Base-by-base conservation (phyloP, 108 stramenopile genomes). In the Skeletonema grethae region DNA sequence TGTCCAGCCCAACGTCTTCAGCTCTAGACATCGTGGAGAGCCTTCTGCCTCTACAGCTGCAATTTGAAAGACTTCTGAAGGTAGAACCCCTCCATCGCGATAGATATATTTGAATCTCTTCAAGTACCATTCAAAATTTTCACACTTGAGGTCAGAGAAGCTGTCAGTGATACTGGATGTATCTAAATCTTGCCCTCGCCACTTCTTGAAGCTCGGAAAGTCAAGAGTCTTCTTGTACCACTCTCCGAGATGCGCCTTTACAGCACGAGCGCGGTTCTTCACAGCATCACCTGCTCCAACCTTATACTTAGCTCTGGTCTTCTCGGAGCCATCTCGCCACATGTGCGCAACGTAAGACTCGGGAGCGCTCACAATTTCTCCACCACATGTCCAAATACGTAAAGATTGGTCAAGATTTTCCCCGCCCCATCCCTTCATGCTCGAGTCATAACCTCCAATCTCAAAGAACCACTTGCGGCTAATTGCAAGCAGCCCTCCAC, bases 381-480 rank as follows among this genome's bases (percentile, higher is more conserved):
- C 77, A 61, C 77, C 77, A 46, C 77, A 78, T 5, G 69, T 78
- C 77, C 77, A 78, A 48, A 78, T 78, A 39, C 77, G 77, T n/a
- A 78, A 15, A 6, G 70, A 71, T 70, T 78, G 77, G 20, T 78
- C 77, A 18, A 78, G 77, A 60, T 78, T 78, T 32, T 78, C 77
- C 12, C 77, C 77, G 2, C 77, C 77, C 77, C 77, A 78, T 61
- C 77, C 77, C 34, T 69, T 63, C 77, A 78, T 78, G 31, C 56
- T 71, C 5, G 67, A 55, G 70, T 78, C 77, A 28, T 78, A 78
- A 48, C 77, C 77, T 61, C 77, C 77, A 50, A 78, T 78, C 66
- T 78, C 77, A 39, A 78, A 78, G 70, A 78, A 78, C 77, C 77
- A 78, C 65, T 61, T 78, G 34, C 70, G 69, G 65, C 77, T 78